Evolutionary conservation across 1,139 yeast species (phyloP).

Genomic region (Suhomyces choctaworum): DNA sequence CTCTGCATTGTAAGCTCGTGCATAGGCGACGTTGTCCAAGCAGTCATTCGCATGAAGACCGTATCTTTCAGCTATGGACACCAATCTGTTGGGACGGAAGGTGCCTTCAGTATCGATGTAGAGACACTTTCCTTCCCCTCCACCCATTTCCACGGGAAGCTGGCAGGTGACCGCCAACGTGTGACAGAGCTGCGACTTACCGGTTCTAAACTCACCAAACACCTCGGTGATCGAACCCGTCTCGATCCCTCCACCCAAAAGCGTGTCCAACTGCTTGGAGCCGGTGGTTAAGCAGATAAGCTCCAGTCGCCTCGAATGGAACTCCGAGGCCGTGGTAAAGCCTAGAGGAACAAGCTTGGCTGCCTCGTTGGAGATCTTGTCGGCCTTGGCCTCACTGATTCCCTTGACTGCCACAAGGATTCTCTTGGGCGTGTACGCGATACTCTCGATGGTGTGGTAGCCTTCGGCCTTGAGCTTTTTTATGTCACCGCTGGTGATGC

Average conservation of each 20-base stretch:
- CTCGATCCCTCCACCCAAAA: slow-evolving; percentile 95
- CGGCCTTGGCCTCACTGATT: slow-evolving; percentile 95
- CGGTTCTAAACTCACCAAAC: slow-evolving; percentile 97
- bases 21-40: slow-evolving; percentile 94
- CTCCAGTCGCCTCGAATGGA: slow-evolving; percentile 86
- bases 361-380: slow-evolving; percentile 77
- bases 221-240: slow-evolving; percentile 97
- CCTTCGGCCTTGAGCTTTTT: slow-evolving; percentile 82
- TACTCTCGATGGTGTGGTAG: slow-evolving; percentile 83
- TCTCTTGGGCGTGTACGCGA: slow-evolving; percentile 87
- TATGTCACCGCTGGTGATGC: slow-evolving; percentile 78
- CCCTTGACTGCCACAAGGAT: slow-evolving; percentile 79
- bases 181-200: slow-evolving; percentile 95
- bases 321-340: slow-evolving; percentile 95
- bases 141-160: slow-evolving; percentile 95
- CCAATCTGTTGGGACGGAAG: slow-evolving; percentile 86
- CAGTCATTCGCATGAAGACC: slow-evolving; percentile 96
- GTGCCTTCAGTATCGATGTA: slow-evolving; percentile 98
- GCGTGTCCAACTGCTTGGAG: slow-evolving; percentile 87
- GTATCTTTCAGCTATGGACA: slow-evolving; percentile 87
- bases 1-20: slow-evolving; percentile 95
- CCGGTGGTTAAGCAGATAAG: slow-evolving; percentile 94
- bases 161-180: slow-evolving; percentile 97
- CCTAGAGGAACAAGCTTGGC: slow-evolving; percentile 92
- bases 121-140: slow-evolving; percentile 97